phyloP scores from a whole-genome alignment of 2,329 filamentous ascomycete genomes.

The Sporothrix variecibatus region DNA sequence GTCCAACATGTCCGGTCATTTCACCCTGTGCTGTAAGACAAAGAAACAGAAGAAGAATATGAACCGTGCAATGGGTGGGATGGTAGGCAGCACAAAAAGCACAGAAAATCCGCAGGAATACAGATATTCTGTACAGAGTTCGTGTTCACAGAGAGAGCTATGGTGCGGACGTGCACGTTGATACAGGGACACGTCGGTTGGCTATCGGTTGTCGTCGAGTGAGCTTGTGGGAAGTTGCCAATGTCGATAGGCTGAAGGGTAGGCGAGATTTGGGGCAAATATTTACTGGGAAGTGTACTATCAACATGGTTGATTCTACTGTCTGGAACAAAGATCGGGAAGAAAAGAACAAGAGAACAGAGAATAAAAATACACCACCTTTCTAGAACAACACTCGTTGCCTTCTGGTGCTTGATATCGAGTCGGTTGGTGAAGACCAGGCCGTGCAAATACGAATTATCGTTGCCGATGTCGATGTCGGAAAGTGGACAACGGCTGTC shows the following conservation, averaged over 20 bases:
- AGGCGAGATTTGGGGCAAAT: not conserved
- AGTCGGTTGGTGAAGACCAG: not conserved
- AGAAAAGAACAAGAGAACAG: not conserved
- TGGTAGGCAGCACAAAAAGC: not conserved
- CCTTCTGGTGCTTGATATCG: not conserved
- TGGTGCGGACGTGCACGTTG: not conserved
- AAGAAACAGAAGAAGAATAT: not conserved
- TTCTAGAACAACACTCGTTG: not conserved
- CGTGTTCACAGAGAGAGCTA: not conserved
- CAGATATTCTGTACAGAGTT: not conserved
- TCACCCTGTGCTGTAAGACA: constrained; percentile 3
- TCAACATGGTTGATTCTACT: not conserved
- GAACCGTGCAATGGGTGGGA: not conserved
- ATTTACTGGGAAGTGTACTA: not conserved
- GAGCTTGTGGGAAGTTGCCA: not conserved
- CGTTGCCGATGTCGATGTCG: not conserved
- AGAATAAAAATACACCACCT: not conserved
- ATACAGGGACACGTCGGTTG: not conserved
- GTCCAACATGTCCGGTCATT: not conserved
- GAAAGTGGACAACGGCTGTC: not conserved
- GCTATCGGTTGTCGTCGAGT: not conserved
- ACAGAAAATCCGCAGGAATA: not conserved
- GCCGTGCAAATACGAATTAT: not conserved
- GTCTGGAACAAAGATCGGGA: not conserved
- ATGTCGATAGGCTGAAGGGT: not conserved